phyloP scores from a whole-genome alignment of 306 rosid species.

The Fragaria iinumae region DNA sequence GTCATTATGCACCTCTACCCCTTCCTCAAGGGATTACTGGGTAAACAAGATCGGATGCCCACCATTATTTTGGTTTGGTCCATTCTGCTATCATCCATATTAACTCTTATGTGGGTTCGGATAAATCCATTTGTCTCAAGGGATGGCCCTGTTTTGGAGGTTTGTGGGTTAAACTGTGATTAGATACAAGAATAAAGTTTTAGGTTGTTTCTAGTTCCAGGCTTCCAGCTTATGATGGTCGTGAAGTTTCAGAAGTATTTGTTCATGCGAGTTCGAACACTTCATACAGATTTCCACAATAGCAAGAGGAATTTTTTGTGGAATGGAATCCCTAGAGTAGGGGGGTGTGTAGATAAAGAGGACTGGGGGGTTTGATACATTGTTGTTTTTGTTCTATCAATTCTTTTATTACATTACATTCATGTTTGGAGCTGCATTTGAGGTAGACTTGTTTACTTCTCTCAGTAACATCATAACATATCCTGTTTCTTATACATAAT shows the following conservation, averaged over 20 bases:
- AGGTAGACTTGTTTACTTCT: conserved; percentile 27
- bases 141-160: conserved; percentile 80
- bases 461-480: background rate
- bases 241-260: conserved; percentile 35
- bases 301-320: conserved; percentile 39
- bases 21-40: conserved; percentile 85
- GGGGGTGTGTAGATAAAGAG: conserved; percentile 58
- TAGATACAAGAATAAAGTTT: conserved; percentile 36
- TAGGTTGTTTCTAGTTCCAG: conserved; percentile 27
- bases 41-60: conserved; percentile 83
- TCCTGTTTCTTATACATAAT: background rate
- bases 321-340: conserved; percentile 32
- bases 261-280: conserved; percentile 18
- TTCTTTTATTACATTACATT: conserved; percentile 82
- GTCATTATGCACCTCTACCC: conserved; percentile 93
- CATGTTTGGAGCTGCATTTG: conserved; percentile 27
- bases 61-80: conserved; percentile 95
- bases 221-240: conserved; percentile 10
- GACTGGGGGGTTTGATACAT: conserved; percentile 41
- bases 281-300: conserved; percentile 32
- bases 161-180: conserved; percentile 88
- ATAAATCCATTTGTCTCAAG: conserved; percentile 77
- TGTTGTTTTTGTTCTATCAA: conserved; percentile 60
- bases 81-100: conserved; percentile 77
- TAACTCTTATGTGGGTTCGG: conserved; percentile 90